Percentiles rank a stretch among this genome's conserved stretches.
phyloP scores from a whole-genome alignment of 1,284 basidiomycete genomes.

The Ganoderma lingzhi region DNA sequence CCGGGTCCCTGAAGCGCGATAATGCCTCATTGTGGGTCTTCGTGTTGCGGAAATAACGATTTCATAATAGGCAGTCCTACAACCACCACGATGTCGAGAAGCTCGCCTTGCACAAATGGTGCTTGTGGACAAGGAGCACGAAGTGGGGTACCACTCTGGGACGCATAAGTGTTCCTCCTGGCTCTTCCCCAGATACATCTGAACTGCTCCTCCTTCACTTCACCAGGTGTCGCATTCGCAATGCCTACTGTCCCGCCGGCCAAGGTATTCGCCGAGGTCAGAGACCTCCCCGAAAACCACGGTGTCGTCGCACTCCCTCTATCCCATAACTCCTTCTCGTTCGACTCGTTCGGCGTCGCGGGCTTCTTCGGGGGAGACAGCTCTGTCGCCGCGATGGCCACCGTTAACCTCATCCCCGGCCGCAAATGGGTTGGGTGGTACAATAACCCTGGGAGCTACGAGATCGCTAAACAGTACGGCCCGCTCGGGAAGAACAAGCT shows the following conservation, averaged over 20 bases:
- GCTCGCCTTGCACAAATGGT: no score
- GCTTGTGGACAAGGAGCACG: no score
- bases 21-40: no score
- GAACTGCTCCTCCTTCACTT: neutral
- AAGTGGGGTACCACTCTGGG: no score
- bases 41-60: no score
- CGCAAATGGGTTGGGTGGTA: conserved; percentile 33
- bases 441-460: conserved; percentile 31
- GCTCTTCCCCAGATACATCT: neutral
- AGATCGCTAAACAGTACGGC: conserved; percentile 32
- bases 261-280: neutral
- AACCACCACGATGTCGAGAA: no score
- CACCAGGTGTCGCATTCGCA: neutral
- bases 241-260: neutral
- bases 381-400: conserved; percentile 31
- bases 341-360: conserved; percentile 32
- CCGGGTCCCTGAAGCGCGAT: no score
- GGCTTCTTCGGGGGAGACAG: conserved; percentile 32
- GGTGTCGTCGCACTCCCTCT: conserved; percentile 11
- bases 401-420: conserved; percentile 26
- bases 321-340: conserved; percentile 16
- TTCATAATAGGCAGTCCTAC: no score
- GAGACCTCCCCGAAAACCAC: neutral
- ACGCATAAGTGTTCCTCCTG: neutral
- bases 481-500: conserved; percentile 28